Percentiles rank a stretch among this genome's conserved stretches.
Evolutionary conservation across 495 filamentous ascomycete genomes (phyloP).

Genomic region (Hypomontagnella submonticulosa): DNA sequence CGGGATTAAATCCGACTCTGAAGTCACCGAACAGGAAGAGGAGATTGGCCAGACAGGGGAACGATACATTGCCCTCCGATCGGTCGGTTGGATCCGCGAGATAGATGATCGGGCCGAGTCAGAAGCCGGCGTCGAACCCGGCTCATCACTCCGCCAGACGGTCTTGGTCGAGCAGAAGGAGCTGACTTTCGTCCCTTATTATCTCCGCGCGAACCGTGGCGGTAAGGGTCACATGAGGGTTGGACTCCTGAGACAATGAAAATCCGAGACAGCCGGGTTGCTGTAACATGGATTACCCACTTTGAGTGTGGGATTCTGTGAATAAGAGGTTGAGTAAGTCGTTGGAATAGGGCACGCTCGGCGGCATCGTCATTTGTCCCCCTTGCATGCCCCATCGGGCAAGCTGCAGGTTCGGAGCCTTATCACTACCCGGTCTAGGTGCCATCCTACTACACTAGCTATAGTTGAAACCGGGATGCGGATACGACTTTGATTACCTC

Average conservation of each 20-base stretch:
- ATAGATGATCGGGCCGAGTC: constrained; percentile 40
- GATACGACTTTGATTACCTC: constrained; percentile 32
- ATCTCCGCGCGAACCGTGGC: constrained; percentile 62
- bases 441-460: constrained; percentile 30
- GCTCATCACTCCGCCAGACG: constrained; percentile 40
- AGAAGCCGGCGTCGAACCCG: constrained; percentile 41
- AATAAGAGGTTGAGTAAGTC: constrained; percentile 5
- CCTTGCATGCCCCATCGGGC: constrained; percentile 37
- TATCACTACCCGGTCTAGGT: constrained; percentile 32
- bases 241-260: constrained; percentile 46
- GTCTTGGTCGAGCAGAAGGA: constrained; percentile 42
- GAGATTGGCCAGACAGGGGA: constrained; percentile 48
- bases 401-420: constrained; percentile 40
- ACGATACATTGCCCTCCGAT: constrained; percentile 49
- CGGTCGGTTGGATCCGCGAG: constrained; percentile 43
- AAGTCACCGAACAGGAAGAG: constrained; percentile 48
- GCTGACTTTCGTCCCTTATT: constrained; percentile 62
- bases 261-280: constrained; percentile 20
- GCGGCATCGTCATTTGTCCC: constrained; percentile 30
- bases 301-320: constrained; percentile 27
- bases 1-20: constrained; percentile 50
- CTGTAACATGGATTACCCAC: constrained; percentile 32
- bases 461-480: constrained; percentile 37
- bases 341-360: constrained; percentile 30
- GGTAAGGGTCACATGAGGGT: constrained; percentile 65